These are phyloP conservation scores for Mimosa bimucronata DNA, from an alignment of 306 rosid genomes.

Conservation along the genomic window DNA sequence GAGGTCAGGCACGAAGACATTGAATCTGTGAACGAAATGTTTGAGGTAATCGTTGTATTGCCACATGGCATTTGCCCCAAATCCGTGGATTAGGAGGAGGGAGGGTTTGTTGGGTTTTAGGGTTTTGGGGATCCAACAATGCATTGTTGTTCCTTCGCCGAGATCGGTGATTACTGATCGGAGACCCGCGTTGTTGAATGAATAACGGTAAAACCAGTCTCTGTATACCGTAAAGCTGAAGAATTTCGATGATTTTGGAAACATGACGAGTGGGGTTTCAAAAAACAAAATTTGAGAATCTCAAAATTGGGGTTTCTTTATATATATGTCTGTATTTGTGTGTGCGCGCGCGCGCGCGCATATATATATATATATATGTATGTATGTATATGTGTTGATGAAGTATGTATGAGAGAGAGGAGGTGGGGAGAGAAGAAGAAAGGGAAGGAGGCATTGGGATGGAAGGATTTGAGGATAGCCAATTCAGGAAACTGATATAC, in stretches of 20 bases:
- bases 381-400: no score
- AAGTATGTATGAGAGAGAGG: neutral
- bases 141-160: constrained; percentile 70
- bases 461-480: constrained; percentile 19
- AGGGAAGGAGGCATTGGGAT: neutral
- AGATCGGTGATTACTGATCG: constrained; percentile 51
- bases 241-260: constrained; percentile 42
- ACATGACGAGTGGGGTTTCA: constrained; percentile 6
- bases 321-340: no score
- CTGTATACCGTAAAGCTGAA: constrained; percentile 66
- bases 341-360: no score
- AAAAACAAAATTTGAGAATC: neutral
- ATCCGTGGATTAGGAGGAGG: constrained; percentile 71
- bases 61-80: constrained; percentile 90
- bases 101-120: constrained; percentile 46
- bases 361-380: no score
- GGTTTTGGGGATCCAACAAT: constrained; percentile 72
- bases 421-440: neutral
- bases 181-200: constrained; percentile 63
- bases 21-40: constrained; percentile 47
- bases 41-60: constrained; percentile 66
- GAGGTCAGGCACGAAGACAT: constrained; percentile 80
- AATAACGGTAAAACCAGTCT: constrained; percentile 61
- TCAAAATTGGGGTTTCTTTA: neutral
- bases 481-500: constrained; percentile 9